Conservation (phyloP, 768 basidiomycete genomes). For the Pleurotus tuber-regium region DNA sequence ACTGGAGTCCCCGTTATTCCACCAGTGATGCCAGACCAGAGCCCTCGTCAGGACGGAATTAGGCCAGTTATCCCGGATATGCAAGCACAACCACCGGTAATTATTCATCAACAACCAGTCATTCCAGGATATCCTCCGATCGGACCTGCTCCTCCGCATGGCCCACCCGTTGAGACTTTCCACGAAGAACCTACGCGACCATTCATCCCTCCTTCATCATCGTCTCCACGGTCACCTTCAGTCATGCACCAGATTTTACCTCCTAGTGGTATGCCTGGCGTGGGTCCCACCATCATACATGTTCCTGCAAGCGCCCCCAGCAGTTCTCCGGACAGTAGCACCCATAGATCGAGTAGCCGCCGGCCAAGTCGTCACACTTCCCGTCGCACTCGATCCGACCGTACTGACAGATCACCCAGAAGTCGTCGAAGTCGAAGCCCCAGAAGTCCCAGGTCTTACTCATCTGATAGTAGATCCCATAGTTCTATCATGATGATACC, state of each 20-base stretch:
- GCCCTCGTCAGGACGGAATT: not conserved
- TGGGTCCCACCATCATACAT: constrained; percentile 4
- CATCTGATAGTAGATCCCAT: not conserved
- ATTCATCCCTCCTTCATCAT: constrained; percentile 18
- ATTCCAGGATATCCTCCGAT: not conserved
- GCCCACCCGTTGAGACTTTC: not conserved
- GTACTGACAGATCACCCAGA: constrained; percentile 8
- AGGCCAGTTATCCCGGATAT: constrained; percentile 27
- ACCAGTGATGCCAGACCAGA: constrained; percentile 27
- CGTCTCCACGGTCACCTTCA: not conserved
- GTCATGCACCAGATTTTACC: constrained; percentile 3
- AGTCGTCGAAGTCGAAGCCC: constrained; percentile 10
- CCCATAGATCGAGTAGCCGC: constrained; percentile 8
- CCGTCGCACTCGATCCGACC: constrained; percentile 10
- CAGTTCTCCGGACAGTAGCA: constrained; percentile 13
- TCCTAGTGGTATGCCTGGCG: not conserved
- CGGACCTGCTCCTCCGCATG: not conserved
- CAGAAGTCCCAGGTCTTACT: constrained; percentile 8
- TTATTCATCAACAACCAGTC: not conserved
- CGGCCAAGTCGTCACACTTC: constrained; percentile 12
- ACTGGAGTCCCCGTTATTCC: constrained; percentile 33
- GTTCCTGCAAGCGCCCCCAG: constrained; percentile 9
- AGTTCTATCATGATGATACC: not conserved
- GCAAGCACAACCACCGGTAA: not conserved
- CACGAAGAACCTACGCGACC: constrained; percentile 1